Conservation (phyloP, 225 moss, liverwort and hornwort genomes). For the Physcomitrellopsis africana region DNA sequence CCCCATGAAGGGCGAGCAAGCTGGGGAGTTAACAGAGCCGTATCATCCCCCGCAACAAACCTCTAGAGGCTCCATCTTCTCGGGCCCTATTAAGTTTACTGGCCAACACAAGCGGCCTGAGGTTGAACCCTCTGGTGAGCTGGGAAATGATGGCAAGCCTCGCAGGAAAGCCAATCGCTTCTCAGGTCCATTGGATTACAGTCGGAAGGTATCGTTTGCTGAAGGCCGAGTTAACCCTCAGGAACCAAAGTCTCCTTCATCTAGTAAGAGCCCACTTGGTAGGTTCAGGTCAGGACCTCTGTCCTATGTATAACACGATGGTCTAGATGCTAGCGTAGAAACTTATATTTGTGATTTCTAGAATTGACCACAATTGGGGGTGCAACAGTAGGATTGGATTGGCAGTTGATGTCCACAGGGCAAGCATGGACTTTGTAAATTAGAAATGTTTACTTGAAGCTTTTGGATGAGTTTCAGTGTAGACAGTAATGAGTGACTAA, state of each 20-base stretch:
- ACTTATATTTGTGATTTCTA: too few relatives aligned
- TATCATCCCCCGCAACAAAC: conserved; percentile 44
- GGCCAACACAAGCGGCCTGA: conserved; percentile 79
- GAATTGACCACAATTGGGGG: too few relatives aligned
- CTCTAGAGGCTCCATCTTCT: conserved; percentile 86
- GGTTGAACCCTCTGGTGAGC: conserved; percentile 59
- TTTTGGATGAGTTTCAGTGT: too few relatives aligned
- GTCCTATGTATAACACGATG: conserved; percentile 42
- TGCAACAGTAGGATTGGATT: too few relatives aligned
- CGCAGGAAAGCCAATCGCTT: conserved; percentile 81
- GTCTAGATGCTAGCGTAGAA: too few relatives aligned
- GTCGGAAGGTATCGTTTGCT: conserved; percentile 82
- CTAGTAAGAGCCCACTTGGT: conserved; percentile 56
- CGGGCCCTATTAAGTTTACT: conserved; percentile 87
- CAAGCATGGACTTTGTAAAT: too few relatives aligned
- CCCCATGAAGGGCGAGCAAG: conserved; percentile 40
- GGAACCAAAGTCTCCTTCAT: conserved; percentile 22
- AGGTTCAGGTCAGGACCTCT: conserved; percentile 66
- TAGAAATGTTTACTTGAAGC: too few relatives aligned
- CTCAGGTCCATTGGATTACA: conserved; percentile 93
- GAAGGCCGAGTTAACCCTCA: conserved; percentile 57
- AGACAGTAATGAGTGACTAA: too few relatives aligned
- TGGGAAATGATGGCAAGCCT: conserved; percentile 66
- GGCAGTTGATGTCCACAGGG: too few relatives aligned
- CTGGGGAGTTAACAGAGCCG: conserved; percentile 44